phyloP scores from a whole-genome alignment of 306 rosid species.

The Trichosanthes truncata region DNA sequence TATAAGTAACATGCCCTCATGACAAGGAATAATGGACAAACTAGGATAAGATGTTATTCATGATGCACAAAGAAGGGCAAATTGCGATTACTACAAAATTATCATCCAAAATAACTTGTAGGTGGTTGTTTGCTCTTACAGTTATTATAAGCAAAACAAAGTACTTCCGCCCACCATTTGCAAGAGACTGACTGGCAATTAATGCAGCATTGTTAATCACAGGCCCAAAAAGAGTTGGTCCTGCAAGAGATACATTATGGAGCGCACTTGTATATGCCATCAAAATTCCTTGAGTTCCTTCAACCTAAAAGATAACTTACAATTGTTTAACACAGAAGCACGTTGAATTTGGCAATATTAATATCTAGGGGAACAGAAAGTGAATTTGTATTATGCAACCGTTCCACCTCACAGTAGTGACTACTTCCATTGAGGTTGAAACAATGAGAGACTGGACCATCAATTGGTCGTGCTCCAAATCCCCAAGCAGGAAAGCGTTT shows the following conservation, averaged over 20 bases:
- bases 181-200: conserved; percentile 92
- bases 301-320: conserved; percentile 59
- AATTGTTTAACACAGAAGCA: conserved; percentile 9
- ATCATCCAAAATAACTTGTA: background rate
- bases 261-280: conserved; percentile 91
- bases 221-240: conserved; percentile 99
- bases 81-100: background rate
- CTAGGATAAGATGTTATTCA: background rate
- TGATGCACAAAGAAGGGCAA: background rate
- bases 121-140: conserved; percentile 31
- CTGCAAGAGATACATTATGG: conserved; percentile 94
- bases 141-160: conserved; percentile 90
- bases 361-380: conserved; percentile 18
- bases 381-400: conserved; percentile 18
- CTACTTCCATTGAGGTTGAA: conserved; percentile 96
- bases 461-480: conserved; percentile 99
- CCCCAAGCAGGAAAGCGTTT: conserved; percentile 99
- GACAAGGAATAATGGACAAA: conserved; percentile 7
- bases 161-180: conserved; percentile 68
- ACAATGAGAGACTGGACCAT: conserved; percentile 98
- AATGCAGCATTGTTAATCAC: conserved; percentile 77
- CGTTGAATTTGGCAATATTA: conserved; percentile 6
- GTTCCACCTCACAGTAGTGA: conserved; percentile 70
- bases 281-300: conserved; percentile 97
- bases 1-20: background rate